Evolutionary conservation across 1,284 basidiomycete species (phyloP), one percentile per base, ranked within the genome.

Genomic region (Pseudozyma sp.): DNA sequence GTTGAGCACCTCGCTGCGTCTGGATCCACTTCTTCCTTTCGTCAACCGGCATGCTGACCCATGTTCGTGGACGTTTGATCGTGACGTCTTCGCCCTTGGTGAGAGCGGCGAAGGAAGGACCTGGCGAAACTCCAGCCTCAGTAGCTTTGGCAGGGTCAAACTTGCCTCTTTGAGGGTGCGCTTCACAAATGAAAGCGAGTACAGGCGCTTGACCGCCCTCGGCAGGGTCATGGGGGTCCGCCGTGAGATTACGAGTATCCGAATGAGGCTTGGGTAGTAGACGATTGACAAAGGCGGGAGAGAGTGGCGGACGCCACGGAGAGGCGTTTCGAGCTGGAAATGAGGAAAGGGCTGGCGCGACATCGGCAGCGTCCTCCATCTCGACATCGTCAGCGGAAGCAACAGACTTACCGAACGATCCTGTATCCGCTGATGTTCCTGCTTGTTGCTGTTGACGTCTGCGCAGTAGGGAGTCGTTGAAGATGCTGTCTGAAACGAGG

Each of bases 81-180:
- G 82, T 82, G 48, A 89, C 85, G 10, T 69, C 68, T 75, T 87
- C 82, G 6, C 88, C 88, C 31, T 65, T 78, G 3, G 86, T 85
- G 54, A 89, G 78, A 21, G 80, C 81, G 1, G 83, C 85, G 50
- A 86, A 85, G 3, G 86, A 66, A 3, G 87, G 88, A 4, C 93
- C 92, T 2, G 86, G 86, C 1, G 89, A 88, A 3, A 98, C 87
- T 10, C 91, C 91, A 0, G 94, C 87, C 38, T 86, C 88, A 7
- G 87, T 82, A 0, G 94, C 93, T 71, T 89, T 90, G 61, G 86
- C 85, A 0, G 86, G 90, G 71, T 96, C 89, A 81, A 98, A 96
- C 85, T 93, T 94, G n/a, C 95, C 95, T 3, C 93, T 90, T 42
- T 91, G 87, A 3, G 88, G 88, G 0, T 94, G 92, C 0, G 93